Evolutionary conservation across 768 basidiomycete genomes (phyloP).

Genomic region (Macrolepiota albuminosa): DNA sequence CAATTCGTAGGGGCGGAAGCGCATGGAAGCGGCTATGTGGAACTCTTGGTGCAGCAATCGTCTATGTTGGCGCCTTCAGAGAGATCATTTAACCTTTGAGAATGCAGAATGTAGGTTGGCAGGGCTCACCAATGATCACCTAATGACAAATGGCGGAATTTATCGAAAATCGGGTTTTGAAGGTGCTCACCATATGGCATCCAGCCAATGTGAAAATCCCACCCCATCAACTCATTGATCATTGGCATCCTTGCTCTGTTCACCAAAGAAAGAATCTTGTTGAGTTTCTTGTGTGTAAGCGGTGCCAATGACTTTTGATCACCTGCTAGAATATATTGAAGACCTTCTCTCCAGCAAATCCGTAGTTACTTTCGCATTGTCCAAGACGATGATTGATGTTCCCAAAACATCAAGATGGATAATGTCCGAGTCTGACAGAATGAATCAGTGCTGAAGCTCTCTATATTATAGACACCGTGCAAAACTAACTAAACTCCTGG

Average conservation of each 20-base stretch:
- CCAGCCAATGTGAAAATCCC: slow-evolving; percentile 14
- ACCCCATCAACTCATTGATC: slow-evolving; percentile 22
- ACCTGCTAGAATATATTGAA: slow-evolving; percentile 16
- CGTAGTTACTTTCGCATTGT: slow-evolving; percentile 16
- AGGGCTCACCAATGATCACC: slow-evolving; percentile 7
- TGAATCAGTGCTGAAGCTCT: no score
- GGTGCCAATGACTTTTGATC: neutral
- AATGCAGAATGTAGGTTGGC: neutral
- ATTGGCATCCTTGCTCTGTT: slow-evolving; percentile 13
- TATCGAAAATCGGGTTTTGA: neutral
- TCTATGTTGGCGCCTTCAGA: slow-evolving; percentile 19
- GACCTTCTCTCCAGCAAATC: slow-evolving; percentile 22
- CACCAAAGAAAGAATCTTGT: neutral
- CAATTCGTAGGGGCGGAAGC: slow-evolving; percentile 18
- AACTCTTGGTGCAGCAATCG: slow-evolving; percentile 21
- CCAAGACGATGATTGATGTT: slow-evolving; percentile 20
- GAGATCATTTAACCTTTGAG: neutral
- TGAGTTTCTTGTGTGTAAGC: neutral
- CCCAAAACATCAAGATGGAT: slow-evolving; percentile 9
- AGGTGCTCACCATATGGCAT: slow-evolving; percentile 14
- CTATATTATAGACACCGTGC: neutral
- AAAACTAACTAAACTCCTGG: neutral
- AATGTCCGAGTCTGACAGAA: no score
- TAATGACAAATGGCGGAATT: neutral
- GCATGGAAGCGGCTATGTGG: slow-evolving; percentile 12